Evolutionary conservation across 805 yeast genomes (phyloP), one percentile per base, ranked within the genome.

Genomic region (Saccharomycopsis guyanensis): DNA sequence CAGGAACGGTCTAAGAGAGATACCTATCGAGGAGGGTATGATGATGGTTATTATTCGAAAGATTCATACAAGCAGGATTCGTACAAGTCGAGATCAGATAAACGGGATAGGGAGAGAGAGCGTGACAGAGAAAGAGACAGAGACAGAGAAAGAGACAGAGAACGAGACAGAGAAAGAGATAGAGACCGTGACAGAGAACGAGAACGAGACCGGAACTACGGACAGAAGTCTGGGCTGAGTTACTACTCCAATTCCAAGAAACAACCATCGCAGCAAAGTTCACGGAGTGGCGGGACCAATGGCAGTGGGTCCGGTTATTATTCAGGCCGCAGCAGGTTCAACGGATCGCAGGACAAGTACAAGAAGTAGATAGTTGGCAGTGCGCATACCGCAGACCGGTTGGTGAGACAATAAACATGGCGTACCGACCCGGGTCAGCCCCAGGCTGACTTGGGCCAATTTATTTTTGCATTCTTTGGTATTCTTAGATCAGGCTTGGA

Each of bases 101-200:
- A 10, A 25, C 10, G 29, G 29, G 6, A 25, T 6, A 25, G 29
- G 10, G 10, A 25, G 29, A 25, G 29, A 25, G 29, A 25, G 6
- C 10, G 29, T 25, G 10, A 24, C 5, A 24, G 8, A 8, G 42
- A 16, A 10, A 38, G 23, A 22, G 23, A 19, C 41, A 38, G 22
- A 38, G 31, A 42, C 12, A 16, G 31, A 38, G 18, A 16, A 42
- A 40, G 10, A 6, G 31, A 8, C 16, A 13, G 24, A 25, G 45
- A 16, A 4, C 8, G 31, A 20, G 23, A 38, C 16, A 8, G 44
- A 40, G 32, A 40, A 40, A 8, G 42, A 10, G 43, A 22, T 10
- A 5, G 43, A 34, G 43, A 13, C 38, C 7, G 38, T 6, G 22
- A 34, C 29, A 40, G 39, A 24, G 43, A 40, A 33, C 29, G 43